Percentiles rank a stretch among this genome's conserved stretches.
phyloP scores from a whole-genome alignment of 176 grass and related monocot genomes.

The Calamus simplicifolius region DNA sequence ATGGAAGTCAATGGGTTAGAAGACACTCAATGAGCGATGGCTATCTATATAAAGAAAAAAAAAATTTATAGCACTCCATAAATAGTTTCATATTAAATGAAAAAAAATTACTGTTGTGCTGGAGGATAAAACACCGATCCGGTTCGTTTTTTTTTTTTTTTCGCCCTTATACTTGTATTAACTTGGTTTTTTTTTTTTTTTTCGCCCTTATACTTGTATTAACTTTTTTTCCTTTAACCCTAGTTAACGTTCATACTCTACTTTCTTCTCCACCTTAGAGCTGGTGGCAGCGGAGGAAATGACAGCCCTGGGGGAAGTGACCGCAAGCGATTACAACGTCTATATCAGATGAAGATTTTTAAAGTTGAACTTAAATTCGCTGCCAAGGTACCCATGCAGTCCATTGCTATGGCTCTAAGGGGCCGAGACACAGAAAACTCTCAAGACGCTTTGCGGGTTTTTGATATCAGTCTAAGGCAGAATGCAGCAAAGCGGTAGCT shows the following conservation, averaged over 20 bases:
- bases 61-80: no score
- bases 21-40: no score
- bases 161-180: no score
- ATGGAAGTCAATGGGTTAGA: no score
- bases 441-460: conserved; percentile 67
- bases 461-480: conserved; percentile 82
- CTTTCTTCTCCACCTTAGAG: conserved; percentile 18
- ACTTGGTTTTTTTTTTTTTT: no score
- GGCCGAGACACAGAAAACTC: conserved; percentile 72
- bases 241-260: not conserved
- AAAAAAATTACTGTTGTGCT: conserved; percentile 35
- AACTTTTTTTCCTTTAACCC: not conserved
- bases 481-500: conserved; percentile 67
- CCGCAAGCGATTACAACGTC: conserved; percentile 42
- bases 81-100: no score
- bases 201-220: no score
- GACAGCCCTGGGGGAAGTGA: conserved; percentile 46
- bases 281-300: conserved; percentile 30
- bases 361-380: conserved; percentile 66
- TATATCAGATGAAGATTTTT: conserved; percentile 57
- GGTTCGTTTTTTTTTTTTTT: conserved; percentile 28
- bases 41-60: no score
- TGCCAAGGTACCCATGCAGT: conserved; percentile 69
- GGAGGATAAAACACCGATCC: conserved; percentile 58
- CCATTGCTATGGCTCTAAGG: conserved; percentile 59